Conservation (phyloP, 352 stramenopile genomes). For the Globisporangium cylindrosporum region DNA sequence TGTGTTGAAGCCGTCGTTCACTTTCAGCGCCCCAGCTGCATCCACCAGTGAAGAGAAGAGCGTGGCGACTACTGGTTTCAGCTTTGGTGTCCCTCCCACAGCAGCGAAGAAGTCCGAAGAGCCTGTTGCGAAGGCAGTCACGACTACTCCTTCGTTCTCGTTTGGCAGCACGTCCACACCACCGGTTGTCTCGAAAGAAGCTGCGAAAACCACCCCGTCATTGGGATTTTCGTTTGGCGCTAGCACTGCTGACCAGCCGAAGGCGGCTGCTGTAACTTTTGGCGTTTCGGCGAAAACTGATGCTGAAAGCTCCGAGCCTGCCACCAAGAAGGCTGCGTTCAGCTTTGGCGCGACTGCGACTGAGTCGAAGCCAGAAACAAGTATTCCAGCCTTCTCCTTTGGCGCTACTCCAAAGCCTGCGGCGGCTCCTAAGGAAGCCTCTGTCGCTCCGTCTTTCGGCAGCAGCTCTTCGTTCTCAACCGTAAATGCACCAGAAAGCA, state of each 20-base stretch:
- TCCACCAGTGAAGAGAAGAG: slow-evolving; percentile 5
- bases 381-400: slow-evolving; percentile 27
- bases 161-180: slow-evolving; percentile 12
- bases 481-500: neutral
- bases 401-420: slow-evolving; percentile 5
- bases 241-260: neutral
- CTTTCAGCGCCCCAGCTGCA: slow-evolving; percentile 12
- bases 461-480: neutral
- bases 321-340: slow-evolving; percentile 18
- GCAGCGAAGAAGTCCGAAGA: slow-evolving; percentile 13
- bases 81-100: slow-evolving; percentile 22
- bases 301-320: slow-evolving; percentile 9
- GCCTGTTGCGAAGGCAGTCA: slow-evolving; percentile 1
- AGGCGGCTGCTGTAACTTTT: neutral
- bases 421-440: neutral
- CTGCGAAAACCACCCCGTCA: neutral
- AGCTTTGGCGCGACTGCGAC: slow-evolving; percentile 21
- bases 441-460: neutral
- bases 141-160: slow-evolving; percentile 16
- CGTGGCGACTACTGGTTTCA: slow-evolving; percentile 23
- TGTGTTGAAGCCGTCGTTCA: slow-evolving; percentile 25
- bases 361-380: slow-evolving; percentile 18
- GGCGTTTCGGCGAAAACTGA: neutral
- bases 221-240: slow-evolving; percentile 16
- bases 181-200: neutral